Evolutionary conservation across 1,284 basidiomycete species (phyloP).

Genomic region (Butyriboletus appendiculatus): DNA sequence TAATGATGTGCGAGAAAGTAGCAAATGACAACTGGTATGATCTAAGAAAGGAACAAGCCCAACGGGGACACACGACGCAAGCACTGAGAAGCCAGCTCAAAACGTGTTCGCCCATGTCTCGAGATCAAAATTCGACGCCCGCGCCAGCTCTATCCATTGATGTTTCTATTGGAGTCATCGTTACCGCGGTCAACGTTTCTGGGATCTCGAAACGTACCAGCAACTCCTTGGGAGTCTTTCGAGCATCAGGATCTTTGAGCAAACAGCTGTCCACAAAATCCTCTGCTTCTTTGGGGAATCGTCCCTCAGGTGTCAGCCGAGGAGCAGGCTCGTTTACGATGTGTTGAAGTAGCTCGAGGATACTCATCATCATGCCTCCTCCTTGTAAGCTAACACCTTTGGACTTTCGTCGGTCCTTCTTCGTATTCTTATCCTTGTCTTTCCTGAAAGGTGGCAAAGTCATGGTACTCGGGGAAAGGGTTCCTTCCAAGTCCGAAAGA

Average conservation of each 20-base stretch:
- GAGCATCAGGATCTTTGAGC: slow-evolving; percentile 76
- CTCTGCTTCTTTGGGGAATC: slow-evolving; percentile 72
- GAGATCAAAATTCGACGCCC: slow-evolving; percentile 53
- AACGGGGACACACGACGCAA: slow-evolving; percentile 11
- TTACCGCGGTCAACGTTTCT: slow-evolving; percentile 2
- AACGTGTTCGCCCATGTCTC: slow-evolving; percentile 66
- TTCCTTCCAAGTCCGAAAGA: slow-evolving; percentile 69
- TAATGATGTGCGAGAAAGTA: slow-evolving; percentile 34
- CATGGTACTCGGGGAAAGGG: slow-evolving; percentile 57
- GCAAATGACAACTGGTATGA: slow-evolving; percentile 27
- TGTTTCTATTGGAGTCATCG: slow-evolving; percentile 46
- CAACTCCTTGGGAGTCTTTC: slow-evolving; percentile 82
- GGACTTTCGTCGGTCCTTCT: slow-evolving; percentile 64
- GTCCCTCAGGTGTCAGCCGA: slow-evolving; percentile 65
- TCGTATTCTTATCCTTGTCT: slow-evolving; percentile 40
- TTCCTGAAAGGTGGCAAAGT: slow-evolving; percentile 33
- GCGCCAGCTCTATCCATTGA: slow-evolving; percentile 56
- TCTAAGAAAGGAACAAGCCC: slow-evolving; percentile 17
- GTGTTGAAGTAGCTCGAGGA: slow-evolving; percentile 94
- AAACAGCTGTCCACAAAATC: slow-evolving; percentile 84
- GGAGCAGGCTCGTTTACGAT: slow-evolving; percentile 98
- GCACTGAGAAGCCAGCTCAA: slow-evolving; percentile 35
- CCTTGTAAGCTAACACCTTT: slow-evolving; percentile 89
- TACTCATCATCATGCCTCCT: slow-evolving; percentile 93
- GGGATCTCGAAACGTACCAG: slow-evolving; percentile 51